Evolutionary conservation across 257 asterid genomes (phyloP), one percentile per base, ranked within the genome.

Genomic region (Fraxinus quadrangulata): DNA sequence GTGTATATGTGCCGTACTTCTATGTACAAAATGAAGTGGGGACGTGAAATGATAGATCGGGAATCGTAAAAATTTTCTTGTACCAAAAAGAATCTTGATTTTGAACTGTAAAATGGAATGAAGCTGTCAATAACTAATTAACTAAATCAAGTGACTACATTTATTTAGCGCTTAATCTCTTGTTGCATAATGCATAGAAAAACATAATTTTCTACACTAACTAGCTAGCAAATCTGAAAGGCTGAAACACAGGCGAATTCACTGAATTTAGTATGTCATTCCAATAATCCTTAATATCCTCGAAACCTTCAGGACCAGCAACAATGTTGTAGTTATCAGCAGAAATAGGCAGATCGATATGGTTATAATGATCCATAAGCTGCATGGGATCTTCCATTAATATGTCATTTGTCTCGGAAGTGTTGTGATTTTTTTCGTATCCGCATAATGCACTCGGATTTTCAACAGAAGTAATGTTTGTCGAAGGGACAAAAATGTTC

Each of bases 181-280:
- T 61, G 33, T 21, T 7, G 28, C 33, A 61, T 24, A 61, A 7
- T 21, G 10, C 68, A 63, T 26, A 24, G 6, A 63, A 26, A 63
- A 11, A 23, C 34, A 63, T 17, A 63, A 23, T 10, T 63, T 63
- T 24, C 33, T 63, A 40, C 30, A 24, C 5, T 56, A 56, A 21
- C 26, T 63, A 63, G 68, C 68, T 30, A 30, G 33, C 33, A 63
- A 63, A 63, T 24, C 31, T 13, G 10, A 24, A 59, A 63, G 30
- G 34, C 67, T 59, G 23, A 23, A 59, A 59, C 30, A 59, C 16
- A 21, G 89, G 89, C 63, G 90, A 79, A 74, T 78, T 80, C 71
- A 83, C 89, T 70, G 85, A 75, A 79, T 74, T 79, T 5, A 88
- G 76, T 6, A 88, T 76, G 40, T 82, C 80, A 30, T 82, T 82